Evolutionary conservation across 495 filamentous ascomycete genomes (phyloP).

Genomic region (Monascus purpureus): DNA sequence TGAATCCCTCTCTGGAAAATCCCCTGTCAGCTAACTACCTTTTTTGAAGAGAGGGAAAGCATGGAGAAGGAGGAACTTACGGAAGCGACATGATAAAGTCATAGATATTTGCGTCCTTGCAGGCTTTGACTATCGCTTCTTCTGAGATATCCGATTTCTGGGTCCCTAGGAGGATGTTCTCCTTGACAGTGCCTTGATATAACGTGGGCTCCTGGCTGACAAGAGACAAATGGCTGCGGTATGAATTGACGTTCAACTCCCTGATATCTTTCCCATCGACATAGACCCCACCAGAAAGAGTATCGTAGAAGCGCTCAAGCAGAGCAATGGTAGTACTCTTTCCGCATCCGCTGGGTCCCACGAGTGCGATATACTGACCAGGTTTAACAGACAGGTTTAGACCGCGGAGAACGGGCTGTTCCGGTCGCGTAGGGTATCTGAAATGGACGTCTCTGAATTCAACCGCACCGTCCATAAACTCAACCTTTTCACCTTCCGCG

Average conservation of each 20-base stretch:
- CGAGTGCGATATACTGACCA: constrained; percentile 68
- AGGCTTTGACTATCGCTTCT: constrained; percentile 56
- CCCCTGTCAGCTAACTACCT: constrained; percentile 25
- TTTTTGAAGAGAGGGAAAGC: constrained; percentile 4
- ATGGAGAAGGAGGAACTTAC: constrained; percentile 12
- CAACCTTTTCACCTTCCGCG: constrained; percentile 45
- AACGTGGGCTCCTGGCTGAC: constrained; percentile 80
- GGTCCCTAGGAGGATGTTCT: constrained; percentile 66
- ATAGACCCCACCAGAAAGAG: constrained; percentile 53
- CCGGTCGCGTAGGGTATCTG: constrained; percentile 65
- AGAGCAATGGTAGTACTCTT: constrained; percentile 73
- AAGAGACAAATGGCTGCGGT: constrained; percentile 61
- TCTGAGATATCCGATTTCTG: constrained; percentile 50
- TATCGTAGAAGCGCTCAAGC: constrained; percentile 77
- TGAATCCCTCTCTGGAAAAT: constrained; percentile 70
- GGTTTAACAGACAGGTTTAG: constrained; percentile 58
- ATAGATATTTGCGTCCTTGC: constrained; percentile 82
- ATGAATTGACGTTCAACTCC: constrained; percentile 60
- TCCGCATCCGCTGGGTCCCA: constrained; percentile 70
- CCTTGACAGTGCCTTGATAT: constrained; percentile 72
- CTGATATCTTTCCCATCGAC: constrained; percentile 66
- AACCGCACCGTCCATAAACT: constrained; percentile 48
- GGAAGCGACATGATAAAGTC: constrained; percentile 72
- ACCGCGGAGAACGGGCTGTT: constrained; percentile 65
- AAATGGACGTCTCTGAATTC: constrained; percentile 73